Evolutionary conservation across 768 basidiomycete species (phyloP).

Genomic region (Leucosporidium creatinivorum): DNA sequence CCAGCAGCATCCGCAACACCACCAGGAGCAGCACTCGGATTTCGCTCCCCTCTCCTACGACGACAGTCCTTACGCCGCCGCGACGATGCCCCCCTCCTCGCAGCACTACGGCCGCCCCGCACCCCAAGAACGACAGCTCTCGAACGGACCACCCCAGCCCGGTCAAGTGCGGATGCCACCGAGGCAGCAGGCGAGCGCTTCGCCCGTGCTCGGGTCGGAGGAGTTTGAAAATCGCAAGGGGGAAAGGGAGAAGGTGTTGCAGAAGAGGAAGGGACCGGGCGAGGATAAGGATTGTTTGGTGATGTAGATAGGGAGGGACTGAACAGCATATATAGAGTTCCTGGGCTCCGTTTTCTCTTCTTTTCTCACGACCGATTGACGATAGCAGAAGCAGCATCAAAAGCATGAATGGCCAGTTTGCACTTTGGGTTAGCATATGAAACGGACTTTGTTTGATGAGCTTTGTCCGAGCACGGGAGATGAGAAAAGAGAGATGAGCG

Average conservation of each 20-base stretch:
- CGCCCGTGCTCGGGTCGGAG: not conserved
- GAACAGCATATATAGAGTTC: not conserved
- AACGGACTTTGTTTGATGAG: no score
- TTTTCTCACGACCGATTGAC: no score
- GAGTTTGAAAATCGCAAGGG: conserved; percentile 6
- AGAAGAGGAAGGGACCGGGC: conserved; percentile 39
- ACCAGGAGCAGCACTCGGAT: no score
- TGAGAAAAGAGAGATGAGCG: no score
- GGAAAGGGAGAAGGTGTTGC: conserved; percentile 22
- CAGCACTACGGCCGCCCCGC: not conserved
- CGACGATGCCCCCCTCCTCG: not conserved
- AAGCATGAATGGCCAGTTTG: no score
- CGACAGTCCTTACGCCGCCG: not conserved
- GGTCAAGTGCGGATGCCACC: conserved; percentile 44
- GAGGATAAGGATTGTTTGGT: conserved; percentile 79
- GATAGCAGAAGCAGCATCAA: no score
- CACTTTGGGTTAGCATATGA: no score
- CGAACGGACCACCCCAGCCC: conserved; percentile 31
- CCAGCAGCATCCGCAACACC: no score
- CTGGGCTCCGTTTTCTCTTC: no score
- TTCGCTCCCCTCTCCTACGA: conserved; percentile 32
- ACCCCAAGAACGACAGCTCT: not conserved
- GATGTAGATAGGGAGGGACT: conserved; percentile 50
- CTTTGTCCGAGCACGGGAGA: no score
- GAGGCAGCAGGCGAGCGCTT: conserved; percentile 13